Evolutionary conservation across 2,329 filamentous ascomycete species (phyloP), one percentile per base, ranked within the genome.

Genomic region (Diaporthe batatas): DNA sequence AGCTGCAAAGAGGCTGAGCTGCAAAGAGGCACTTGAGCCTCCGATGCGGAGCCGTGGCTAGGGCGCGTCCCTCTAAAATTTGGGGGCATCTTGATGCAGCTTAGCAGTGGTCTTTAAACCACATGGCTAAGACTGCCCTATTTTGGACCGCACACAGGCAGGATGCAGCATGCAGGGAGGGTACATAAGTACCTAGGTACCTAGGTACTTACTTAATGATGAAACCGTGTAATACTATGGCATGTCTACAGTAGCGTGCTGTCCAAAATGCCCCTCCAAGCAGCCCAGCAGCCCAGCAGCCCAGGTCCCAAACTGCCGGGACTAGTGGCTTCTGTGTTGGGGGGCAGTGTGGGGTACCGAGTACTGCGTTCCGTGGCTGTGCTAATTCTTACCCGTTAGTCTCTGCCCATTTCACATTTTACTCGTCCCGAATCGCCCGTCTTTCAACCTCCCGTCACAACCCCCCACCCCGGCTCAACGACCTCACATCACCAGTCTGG

Each of bases 331-430:
- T 53, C 62, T 53, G 21, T 21, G 32, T 36, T 39, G 18, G 44
- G 47, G 32, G 62, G 32, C 62, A 65, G 62, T 65, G 62, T 65
- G 62, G 62, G 62, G 62, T 51, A 21, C 44, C 11, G 12, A 42
- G 11, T 29, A 5, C 29, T 29, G 44, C 0, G 10, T 34, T 51
- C 44, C 44, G 62, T 65, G 62, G 62, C 62, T 65, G 62, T 65
- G 62, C 62, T 23, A 14, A 10, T 16, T 12, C 39, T 42, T 6
- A 6, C 6, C 16, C 14, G 16, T 42, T 42, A 1, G 21, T 47
- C 12, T n/a, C 29, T 51, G 44, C 6, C n/a, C 29, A 21, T 49
- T 51, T 65, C 36, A 65, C 29, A 21, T 49, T 51, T 65, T 36
- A 65, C 29, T 51, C 62, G 62, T 65, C 62, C 62, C 6, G 2